Percentiles rank a stretch among this genome's conserved stretches.
Conservation (phyloP, 495 filamentous ascomycete genomes). For the Darksidea phi region DNA sequence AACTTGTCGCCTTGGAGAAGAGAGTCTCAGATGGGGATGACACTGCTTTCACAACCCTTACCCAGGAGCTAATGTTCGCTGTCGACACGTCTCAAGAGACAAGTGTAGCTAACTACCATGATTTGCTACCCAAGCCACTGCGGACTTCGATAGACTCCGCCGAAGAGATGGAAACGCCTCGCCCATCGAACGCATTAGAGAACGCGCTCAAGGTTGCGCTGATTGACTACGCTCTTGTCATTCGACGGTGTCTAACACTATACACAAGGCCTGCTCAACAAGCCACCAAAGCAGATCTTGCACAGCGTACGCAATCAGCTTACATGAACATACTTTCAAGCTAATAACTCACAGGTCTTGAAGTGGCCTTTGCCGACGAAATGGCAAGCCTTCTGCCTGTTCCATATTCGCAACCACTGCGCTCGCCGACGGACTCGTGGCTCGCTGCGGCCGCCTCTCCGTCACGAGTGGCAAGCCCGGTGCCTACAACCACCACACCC, state of each 20-base stretch:
- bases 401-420: slow-evolving; percentile 6
- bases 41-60: slow-evolving; percentile 59
- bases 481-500: neutral
- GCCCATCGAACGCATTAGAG: slow-evolving; percentile 64
- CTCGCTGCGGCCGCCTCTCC: slow-evolving; percentile 30
- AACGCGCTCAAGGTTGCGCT: slow-evolving; percentile 83
- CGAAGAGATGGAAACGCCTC: slow-evolving; percentile 49
- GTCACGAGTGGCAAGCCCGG: slow-evolving; percentile 24
- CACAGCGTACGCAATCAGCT: slow-evolving; percentile 37
- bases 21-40: slow-evolving; percentile 73
- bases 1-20: slow-evolving; percentile 72
- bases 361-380: slow-evolving; percentile 62
- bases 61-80: slow-evolving; percentile 70
- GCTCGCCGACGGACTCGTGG: slow-evolving; percentile 42
- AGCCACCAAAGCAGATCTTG: slow-evolving; percentile 59
- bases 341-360: slow-evolving; percentile 51
- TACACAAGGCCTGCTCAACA: slow-evolving; percentile 60
- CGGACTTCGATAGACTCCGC: slow-evolving; percentile 43
- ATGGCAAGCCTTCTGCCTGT: slow-evolving; percentile 51
- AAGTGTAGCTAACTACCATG: slow-evolving; percentile 72
- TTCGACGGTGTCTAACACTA: slow-evolving; percentile 76
- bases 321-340: slow-evolving; percentile 10
- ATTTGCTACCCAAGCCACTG: slow-evolving; percentile 59
- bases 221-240: slow-evolving; percentile 81
- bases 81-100: slow-evolving; percentile 65